A percentile compares a stretch with the other conserved stretches of the same genome.
phyloP scores from a whole-genome alignment of 805 yeast genomes.

The Barnettozyma populi region DNA sequence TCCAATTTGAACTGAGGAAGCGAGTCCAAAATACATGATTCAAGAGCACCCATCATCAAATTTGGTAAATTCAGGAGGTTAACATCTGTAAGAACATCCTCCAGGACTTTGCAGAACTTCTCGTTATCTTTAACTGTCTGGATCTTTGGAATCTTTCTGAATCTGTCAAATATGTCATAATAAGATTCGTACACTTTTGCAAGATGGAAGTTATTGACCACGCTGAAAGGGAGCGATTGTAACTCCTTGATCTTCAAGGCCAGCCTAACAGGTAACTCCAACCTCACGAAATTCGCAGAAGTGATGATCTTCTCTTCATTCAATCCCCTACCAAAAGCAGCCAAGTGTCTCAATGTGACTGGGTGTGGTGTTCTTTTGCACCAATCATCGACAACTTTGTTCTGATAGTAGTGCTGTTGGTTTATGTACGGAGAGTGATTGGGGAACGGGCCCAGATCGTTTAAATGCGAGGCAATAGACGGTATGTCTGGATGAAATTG shows the following conservation, averaged over 20 bases:
- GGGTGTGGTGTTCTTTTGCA: conserved; percentile 73
- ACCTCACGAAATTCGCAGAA: conserved; percentile 83
- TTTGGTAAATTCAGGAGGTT: conserved; percentile 83
- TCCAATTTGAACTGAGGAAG: conserved; percentile 65
- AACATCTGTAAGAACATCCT: conserved; percentile 60
- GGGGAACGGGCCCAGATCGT: conserved; percentile 36
- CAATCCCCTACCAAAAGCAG: conserved; percentile 78
- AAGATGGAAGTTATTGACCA: conserved; percentile 79
- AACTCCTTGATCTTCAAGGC: conserved; percentile 75
- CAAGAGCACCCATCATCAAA: conserved; percentile 88
- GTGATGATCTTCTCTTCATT: conserved; percentile 71
- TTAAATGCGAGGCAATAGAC: conserved; percentile 28
- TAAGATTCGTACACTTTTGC: conserved; percentile 86
- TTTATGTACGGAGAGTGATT: conserved; percentile 41
- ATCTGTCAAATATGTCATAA: conserved; percentile 79
- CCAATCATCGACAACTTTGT: conserved; percentile 60
- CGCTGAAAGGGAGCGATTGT: conserved; percentile 77
- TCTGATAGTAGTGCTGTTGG: conserved; percentile 83
- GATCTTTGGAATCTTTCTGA: conserved; percentile 68
- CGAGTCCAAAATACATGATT: conserved; percentile 54
- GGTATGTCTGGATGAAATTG: conserved; percentile 31
- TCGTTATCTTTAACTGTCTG: conserved; percentile 69
- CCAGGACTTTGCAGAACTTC: conserved; percentile 59
- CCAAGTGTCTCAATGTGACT: conserved; percentile 82
- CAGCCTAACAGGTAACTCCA: conserved; percentile 79